A percentile compares a stretch with the other conserved stretches of the same genome.
phyloP scores from a whole-genome alignment of 2,329 filamentous ascomycete species.

The Claviceps pusilla region DNA sequence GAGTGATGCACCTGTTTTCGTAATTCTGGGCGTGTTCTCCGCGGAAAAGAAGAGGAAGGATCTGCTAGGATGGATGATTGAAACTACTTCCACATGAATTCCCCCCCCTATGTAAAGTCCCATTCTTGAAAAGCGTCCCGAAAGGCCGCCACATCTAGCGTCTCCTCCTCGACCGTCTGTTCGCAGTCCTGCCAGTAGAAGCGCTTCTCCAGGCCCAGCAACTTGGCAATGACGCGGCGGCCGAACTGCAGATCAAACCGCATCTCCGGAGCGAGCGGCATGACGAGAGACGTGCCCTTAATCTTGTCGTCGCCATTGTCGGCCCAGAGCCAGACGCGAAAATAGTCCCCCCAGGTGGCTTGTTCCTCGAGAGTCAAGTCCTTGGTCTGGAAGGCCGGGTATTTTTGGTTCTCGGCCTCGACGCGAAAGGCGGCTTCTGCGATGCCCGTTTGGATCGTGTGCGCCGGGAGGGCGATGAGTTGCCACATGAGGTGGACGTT shows the following conservation, averaged over 20 bases:
- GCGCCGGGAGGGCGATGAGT: slow-evolving; percentile 59
- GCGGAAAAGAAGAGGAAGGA: too few species aligned
- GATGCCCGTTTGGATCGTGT: slow-evolving; percentile 54
- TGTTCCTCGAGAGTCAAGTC: slow-evolving; percentile 37
- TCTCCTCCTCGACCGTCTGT: slow-evolving; percentile 66
- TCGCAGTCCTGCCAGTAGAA: slow-evolving; percentile 72
- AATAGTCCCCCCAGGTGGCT: slow-evolving; percentile 47
- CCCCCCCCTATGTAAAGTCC: slow-evolving; percentile 53
- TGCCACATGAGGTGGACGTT: slow-evolving; percentile 94
- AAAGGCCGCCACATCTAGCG: slow-evolving; percentile 60
- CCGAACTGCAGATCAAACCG: slow-evolving; percentile 88
- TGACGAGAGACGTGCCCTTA: slow-evolving; percentile 50
- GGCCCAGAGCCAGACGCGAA: slow-evolving; percentile 69
- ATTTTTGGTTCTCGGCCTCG: slow-evolving; percentile 60
- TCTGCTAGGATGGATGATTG: too few species aligned
- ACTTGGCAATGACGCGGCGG: slow-evolving; percentile 71
- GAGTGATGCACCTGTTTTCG: too few species aligned
- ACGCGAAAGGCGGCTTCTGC: slow-evolving; percentile 83
- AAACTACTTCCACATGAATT: too few species aligned
- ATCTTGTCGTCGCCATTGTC: slow-evolving; percentile 38
- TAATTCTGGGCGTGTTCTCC: too few species aligned
- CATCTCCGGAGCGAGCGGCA: slow-evolving; percentile 55
- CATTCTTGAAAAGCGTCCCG: slow-evolving; percentile 69
- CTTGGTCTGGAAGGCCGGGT: slow-evolving; percentile 34
- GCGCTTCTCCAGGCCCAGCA: slow-evolving; percentile 66